A percentile compares a stretch with the other conserved stretches of the same genome.
Evolutionary conservation across 2,329 filamentous ascomycete genomes (phyloP).

Genomic region (Calonectria hawksworthii): DNA sequence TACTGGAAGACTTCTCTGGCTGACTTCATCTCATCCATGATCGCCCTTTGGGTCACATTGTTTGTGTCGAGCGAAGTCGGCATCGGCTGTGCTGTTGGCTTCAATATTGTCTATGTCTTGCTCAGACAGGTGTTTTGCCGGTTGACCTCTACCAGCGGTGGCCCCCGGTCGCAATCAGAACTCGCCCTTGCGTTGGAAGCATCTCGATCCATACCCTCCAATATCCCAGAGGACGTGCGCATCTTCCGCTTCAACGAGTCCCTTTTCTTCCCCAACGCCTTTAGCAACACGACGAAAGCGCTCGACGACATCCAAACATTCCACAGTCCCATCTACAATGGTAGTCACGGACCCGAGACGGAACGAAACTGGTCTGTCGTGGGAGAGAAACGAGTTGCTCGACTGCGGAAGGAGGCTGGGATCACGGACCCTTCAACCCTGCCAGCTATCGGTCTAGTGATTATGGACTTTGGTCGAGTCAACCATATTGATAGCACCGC

Average conservation of each 20-base stretch:
- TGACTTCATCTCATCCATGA: conserved; percentile 74
- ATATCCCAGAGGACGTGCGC: conserved; percentile 63
- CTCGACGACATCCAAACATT: conserved; percentile 64
- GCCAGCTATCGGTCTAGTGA: conserved; percentile 59
- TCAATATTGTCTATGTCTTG: conserved; percentile 73
- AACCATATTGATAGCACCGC: conserved; percentile 69
- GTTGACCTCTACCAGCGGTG: conserved; percentile 47
- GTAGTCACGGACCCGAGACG: conserved; percentile 45
- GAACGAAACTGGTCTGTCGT: conserved; percentile 69
- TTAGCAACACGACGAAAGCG: conserved; percentile 62
- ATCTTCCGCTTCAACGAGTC: conserved; percentile 70
- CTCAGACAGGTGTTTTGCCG: conserved; percentile 70
- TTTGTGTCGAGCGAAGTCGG: conserved; percentile 73
- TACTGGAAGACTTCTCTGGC: conserved; percentile 76
- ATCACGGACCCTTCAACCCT: conserved; percentile 50
- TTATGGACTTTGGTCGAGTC: conserved; percentile 66
- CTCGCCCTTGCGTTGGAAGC: conserved; percentile 28
- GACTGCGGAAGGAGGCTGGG: conserved; percentile 57
- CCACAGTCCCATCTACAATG: conserved; percentile 56
- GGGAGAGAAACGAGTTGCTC: conserved; percentile 60
- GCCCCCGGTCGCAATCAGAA: conserved; percentile 48
- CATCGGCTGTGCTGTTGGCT: conserved; percentile 71
- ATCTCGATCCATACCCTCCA: conserved; percentile 37
- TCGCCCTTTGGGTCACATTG: conserved; percentile 75
- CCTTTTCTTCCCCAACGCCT: conserved; percentile 74